A percentile compares a stretch with the other conserved stretches of the same genome.
Conservation (phyloP, 2,329 filamentous ascomycete genomes). For the Aschersonia sp. region DNA sequence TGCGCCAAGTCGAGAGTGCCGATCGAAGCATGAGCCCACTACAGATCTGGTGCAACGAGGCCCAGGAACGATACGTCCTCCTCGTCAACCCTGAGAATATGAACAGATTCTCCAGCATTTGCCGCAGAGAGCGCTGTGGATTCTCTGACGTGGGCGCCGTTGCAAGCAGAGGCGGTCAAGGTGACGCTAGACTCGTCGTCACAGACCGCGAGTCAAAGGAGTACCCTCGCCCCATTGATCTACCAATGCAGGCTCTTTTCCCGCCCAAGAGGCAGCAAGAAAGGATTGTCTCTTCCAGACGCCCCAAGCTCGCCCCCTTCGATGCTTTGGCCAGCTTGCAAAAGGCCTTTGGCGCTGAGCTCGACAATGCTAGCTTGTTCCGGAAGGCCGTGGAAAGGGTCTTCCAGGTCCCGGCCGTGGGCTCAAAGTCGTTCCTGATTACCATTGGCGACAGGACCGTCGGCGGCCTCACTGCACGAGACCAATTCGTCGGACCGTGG, state of each 20-base stretch:
- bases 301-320: conserved; percentile 54
- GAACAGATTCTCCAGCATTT: conserved; percentile 58
- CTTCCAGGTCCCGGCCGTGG: conserved; percentile 73
- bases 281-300: conserved; percentile 55
- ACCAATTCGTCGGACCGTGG: conserved; percentile 96
- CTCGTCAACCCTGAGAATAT: conserved; percentile 70
- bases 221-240: conserved; percentile 67
- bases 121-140: conserved; percentile 72
- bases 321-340: conserved; percentile 52
- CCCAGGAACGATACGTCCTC: conserved; percentile 90
- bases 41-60: conserved; percentile 96
- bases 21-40: conserved; percentile 88
- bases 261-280: conserved; percentile 76
- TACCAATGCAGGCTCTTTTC: conserved; percentile 80
- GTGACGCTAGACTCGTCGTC: conserved; percentile 60
- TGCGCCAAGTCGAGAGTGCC: conserved; percentile 84
- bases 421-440: conserved; percentile 95
- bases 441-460: conserved; percentile 91
- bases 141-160: conserved; percentile 85
- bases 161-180: conserved; percentile 42
- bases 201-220: conserved; percentile 66
- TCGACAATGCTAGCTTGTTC: conserved; percentile 36
- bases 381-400: conserved; percentile 64
- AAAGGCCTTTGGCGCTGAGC: conserved; percentile 42
- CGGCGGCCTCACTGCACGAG: conserved; percentile 73